A percentile compares a stretch with the other conserved stretches of the same genome.
Conservation (phyloP, 2,329 filamentous ascomycete species). For the Penicillium hordei region DNA sequence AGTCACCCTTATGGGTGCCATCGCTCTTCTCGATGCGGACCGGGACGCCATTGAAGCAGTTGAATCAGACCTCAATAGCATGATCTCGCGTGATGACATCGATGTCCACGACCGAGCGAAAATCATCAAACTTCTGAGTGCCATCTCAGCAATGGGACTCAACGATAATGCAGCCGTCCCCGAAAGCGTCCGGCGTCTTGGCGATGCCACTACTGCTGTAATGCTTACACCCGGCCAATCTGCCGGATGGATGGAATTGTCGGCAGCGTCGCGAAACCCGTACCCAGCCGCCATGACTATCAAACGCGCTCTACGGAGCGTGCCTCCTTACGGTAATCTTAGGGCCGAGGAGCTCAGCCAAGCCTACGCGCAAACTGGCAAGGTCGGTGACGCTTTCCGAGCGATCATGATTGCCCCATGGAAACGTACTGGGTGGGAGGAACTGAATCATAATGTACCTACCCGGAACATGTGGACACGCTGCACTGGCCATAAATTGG, state of each 20-base stretch:
- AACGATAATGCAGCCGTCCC: constrained; percentile 43
- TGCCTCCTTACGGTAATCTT: constrained; percentile 70
- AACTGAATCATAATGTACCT: constrained; percentile 31
- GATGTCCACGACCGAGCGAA: constrained; percentile 63
- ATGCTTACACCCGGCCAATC: constrained; percentile 79
- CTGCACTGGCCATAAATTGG: not conserved
- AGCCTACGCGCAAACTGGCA: constrained; percentile 73
- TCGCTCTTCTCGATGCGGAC: constrained; percentile 79
- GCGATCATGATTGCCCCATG: constrained; percentile 82
- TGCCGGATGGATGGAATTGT: constrained; percentile 76
- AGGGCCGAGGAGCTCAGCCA: constrained; percentile 67
- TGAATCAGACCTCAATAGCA: constrained; percentile 68
- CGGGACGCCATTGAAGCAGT: constrained; percentile 78
- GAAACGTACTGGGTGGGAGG: constrained; percentile 65
- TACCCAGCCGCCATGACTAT: constrained; percentile 74
- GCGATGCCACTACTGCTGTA: constrained; percentile 71
- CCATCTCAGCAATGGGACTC: constrained; percentile 62
- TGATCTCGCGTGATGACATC: constrained; percentile 68
- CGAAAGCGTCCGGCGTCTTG: constrained; percentile 53
- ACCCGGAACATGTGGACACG: not conserved
- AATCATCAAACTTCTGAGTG: constrained; percentile 73
- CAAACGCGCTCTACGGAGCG: constrained; percentile 69
- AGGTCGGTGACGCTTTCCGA: constrained; percentile 70
- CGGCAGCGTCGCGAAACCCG: constrained; percentile 55
- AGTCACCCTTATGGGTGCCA: constrained; percentile 76